Evolutionary conservation across 2,329 filamentous ascomycete species (phyloP), one percentile per base, ranked within the genome.

Genomic region (Pochonia chlamydosporia): DNA sequence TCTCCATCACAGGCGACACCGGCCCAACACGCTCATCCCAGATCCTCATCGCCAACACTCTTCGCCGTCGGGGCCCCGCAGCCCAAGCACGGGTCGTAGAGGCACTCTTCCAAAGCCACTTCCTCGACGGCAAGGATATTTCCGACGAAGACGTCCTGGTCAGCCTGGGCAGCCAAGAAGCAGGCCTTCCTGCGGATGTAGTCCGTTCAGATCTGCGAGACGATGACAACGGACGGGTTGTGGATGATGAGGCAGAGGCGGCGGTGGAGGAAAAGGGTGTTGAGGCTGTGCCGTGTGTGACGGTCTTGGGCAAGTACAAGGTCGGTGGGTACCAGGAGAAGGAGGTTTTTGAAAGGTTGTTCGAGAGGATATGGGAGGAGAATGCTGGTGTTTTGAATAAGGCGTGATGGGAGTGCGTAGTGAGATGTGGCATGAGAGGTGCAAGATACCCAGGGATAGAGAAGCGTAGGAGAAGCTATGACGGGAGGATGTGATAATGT

Each of bases 271-370:
- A 55, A 10, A 52, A 56, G 4, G 64, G 63, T 6, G 66, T 91
- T 45, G 73, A 72, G 48, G 87, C 86, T 0, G 86, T 91, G 54
- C 87, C 87, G 14, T 82, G 85, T 55, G 88, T 88, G 57, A 82
- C 81, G 2, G 75, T 92, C 43, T 84, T 89, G 59, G 79, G 75
- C 1, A 70, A 71, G 57, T 89, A 81, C 63, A 76, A 82, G 53
- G 72, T 92, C 16, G 81, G 83, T 8, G 88, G 88, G 1, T 86
- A 83, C 47, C 85, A 91, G 69, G 79, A 84, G 49, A 71, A 78
- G 3, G 72, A 73, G 39, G 74, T 82, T 1, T 89, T 90, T 62
- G 67, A 84, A 56, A 72, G 78, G 51, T 63, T 86, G 31, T 90
- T 92, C 66, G 76, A 83, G 53, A 71, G 75, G 59, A 70, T 86